phyloP scores from a whole-genome alignment of 2,329 filamentous ascomycete species.

The Alternaria dauci region DNA sequence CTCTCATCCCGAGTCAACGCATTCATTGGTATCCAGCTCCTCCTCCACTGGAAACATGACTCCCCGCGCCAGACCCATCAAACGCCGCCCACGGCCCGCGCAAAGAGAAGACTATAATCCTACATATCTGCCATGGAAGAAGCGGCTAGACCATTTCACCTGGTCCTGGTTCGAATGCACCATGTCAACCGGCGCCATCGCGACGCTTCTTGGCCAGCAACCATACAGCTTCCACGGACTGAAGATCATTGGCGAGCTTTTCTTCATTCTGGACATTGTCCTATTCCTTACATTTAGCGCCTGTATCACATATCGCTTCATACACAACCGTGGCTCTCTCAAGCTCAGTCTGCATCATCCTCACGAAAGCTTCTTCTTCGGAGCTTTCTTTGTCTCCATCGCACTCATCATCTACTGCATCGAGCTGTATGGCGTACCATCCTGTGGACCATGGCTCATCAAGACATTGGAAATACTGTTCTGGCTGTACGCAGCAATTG shows the following conservation, averaged over 20 bases:
- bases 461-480: constrained; percentile 69
- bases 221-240: constrained; percentile 69
- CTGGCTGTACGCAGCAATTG: constrained; percentile 70
- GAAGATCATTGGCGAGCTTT: constrained; percentile 67
- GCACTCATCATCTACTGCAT: constrained; percentile 49
- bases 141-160: constrained; percentile 36
- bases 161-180: constrained; percentile 76
- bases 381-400: constrained; percentile 72
- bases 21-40: neutral
- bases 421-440: constrained; percentile 69
- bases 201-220: constrained; percentile 65
- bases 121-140: constrained; percentile 23
- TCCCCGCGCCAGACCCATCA: constrained; percentile 10
- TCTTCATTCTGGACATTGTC: constrained; percentile 73
- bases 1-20: neutral
- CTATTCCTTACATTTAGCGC: constrained; percentile 66
- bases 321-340: constrained; percentile 60
- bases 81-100: constrained; percentile 11
- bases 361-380: constrained; percentile 75
- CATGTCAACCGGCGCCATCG: constrained; percentile 78
- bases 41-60: constrained; percentile 12
- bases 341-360: constrained; percentile 66
- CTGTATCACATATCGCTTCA: constrained; percentile 68
- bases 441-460: constrained; percentile 63
- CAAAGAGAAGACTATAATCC: constrained; percentile 19